Evolutionary conservation across 2,329 filamentous ascomycete genomes (phyloP), one percentile per base, ranked within the genome.

Genomic region (Colletotrichum sp.): DNA sequence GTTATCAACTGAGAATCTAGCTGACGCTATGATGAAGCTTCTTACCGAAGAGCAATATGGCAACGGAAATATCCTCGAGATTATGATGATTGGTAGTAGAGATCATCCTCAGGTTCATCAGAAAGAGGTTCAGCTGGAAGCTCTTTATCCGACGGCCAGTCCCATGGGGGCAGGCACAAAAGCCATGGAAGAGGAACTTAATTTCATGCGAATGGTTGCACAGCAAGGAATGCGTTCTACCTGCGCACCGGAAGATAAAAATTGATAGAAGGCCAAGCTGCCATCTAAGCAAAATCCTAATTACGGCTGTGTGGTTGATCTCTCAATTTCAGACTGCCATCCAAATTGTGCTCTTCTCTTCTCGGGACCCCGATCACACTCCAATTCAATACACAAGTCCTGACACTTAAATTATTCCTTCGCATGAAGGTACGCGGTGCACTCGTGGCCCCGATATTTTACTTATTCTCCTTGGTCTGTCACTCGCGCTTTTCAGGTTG

Each of bases 21-120:
- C 65, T 15, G 61, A 66, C 6, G 59, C 76, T 8, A 75, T 78
- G 68, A 70, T 77, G 34, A 21, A 38, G 13, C 31, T 75, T 6
- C 47, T 77, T 4, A 66, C 66, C 1, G 74, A 75, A 29, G 57
- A 70, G 21, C 70, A 76, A 51, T 77, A 76, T 55, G 76, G 73
- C 38, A 69, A 78, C 36, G 76, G 76, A n/a, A 76, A 74, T 33
- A 65, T 76, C 18, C 34, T 77, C 16, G 76, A 78, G 73, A 68
- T 73, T n/a, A 70, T 76, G 74, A 68, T 72, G 69, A 31, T 66
- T 13, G 76, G 73, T 43, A 69, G 62, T 24, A 65, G 36, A 47
- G 72, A 72, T 18, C 58, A 75, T 21, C 57, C 57, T 4, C 33
- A 55, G 16, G 63, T 78, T 47, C 61, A 64, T 18, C 62, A 73